Base-by-base conservation (phyloP, 495 filamentous ascomycete genomes). In the Staphylotrichum tortipilum region DNA sequence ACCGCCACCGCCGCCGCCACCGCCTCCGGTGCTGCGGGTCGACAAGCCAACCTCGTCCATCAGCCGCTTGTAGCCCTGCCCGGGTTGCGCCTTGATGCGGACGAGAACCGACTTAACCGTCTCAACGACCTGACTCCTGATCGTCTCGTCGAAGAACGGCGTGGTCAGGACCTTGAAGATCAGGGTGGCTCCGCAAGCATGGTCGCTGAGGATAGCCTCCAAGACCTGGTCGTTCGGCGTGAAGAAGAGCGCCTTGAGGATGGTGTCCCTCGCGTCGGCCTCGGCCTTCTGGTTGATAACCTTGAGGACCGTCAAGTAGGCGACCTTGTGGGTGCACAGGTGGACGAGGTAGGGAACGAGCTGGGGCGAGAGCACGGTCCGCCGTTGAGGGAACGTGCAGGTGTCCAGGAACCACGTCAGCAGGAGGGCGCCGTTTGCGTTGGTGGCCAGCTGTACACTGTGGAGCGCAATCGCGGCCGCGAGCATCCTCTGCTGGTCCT, bases 341-440 rank as follows among this genome's bases (percentile, higher is more conserved):
- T 95, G 89, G 26, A 95, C 91, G n/a, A 98, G 73, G 57, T 97
- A 89, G 43, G 92, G 91, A 38, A 98, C 87, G 24, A 98, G 83
- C 59, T 89, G 78, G 28, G 92, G 92, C 24, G 92, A 89, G 22
- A 98, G 80, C 18, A 96, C 91, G 14, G 86, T 92, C 47, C 94
- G 86, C 49, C 92, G 84, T 53, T 83, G 81, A 47, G 90, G 88
- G 74, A 97, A 95, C 24, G 84, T 96, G 77, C 92, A 98, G 3
- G 94, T 98, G 64, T 98, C 92, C 43, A 98, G 75, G 78, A 96
- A 94, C 92, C 92, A 98, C 23, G 92, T 98, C 42, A 98, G 75
- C 30, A 98, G 71, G 41, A 98, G 73, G 35, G 92, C 92, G 11
- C 92, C 92, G 58, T 98, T 98, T 26, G 89, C 85, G 64, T 96